Evolutionary conservation across 1,139 yeast species (phyloP).

Genomic region (Protomyces arabidopsidicola): DNA sequence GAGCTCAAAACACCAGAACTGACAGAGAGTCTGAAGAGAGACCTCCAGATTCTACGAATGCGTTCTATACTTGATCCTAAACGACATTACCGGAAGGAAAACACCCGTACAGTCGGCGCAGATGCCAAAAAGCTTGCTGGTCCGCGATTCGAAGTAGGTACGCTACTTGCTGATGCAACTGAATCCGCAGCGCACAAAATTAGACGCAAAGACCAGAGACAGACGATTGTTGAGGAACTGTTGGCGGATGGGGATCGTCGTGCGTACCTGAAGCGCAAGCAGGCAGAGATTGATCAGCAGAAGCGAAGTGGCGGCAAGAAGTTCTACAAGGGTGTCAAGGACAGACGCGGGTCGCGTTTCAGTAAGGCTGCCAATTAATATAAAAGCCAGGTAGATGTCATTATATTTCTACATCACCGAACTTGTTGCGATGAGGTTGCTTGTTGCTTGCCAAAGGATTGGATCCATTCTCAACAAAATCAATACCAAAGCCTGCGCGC

Average conservation of each 20-base stretch:
- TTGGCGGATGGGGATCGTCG: constrained; percentile 66
- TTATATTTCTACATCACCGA: constrained; percentile 3
- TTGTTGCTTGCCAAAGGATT: not conserved
- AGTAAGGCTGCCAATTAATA: not conserved
- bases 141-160: constrained; percentile 68
- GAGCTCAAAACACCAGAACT: constrained; percentile 74
- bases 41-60: constrained; percentile 70
- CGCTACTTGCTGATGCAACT: constrained; percentile 73
- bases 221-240: constrained; percentile 74
- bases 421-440: constrained; percentile 12
- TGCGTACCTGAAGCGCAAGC: constrained; percentile 79
- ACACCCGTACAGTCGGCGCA: constrained; percentile 49
- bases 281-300: constrained; percentile 66
- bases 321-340: constrained; percentile 61
- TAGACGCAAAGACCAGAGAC: constrained; percentile 66
- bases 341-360: constrained; percentile 51
- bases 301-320: constrained; percentile 73
- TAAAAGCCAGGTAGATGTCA: constrained; percentile 35
- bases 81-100: constrained; percentile 66
- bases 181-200: constrained; percentile 73
- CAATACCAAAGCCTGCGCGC: constrained; percentile 12
- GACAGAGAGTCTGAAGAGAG: constrained; percentile 69
- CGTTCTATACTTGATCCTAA: constrained; percentile 92
- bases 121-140: constrained; percentile 51
- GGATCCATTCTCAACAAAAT: not conserved